These are phyloP conservation scores for Diospyros lotus DNA, from an alignment of 148 eudicot species.

Conservation along the genomic window DNA sequence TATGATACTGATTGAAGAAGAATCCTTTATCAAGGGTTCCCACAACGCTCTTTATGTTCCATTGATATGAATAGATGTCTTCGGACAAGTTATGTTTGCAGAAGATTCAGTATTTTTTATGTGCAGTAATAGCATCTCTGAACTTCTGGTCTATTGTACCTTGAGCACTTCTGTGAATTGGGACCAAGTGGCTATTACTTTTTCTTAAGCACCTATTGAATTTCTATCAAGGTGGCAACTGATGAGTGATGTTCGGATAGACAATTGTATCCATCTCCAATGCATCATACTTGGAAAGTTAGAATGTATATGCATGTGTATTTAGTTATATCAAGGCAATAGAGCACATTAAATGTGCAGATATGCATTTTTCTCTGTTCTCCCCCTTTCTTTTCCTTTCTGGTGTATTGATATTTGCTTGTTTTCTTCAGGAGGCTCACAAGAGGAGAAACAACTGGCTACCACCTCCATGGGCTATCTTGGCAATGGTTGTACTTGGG, in stretches of 20 bases:
- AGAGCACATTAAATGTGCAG: not conserved
- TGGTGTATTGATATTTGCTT: not conserved
- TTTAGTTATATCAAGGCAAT: not conserved
- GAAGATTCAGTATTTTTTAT: not conserved
- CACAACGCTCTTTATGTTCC: not conserved
- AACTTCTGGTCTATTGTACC: not conserved
- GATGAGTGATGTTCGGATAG: not conserved
- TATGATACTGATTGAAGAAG: not conserved
- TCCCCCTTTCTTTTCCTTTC: not conserved
- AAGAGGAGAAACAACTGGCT: slow-evolving; percentile 38
- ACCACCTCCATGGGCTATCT: slow-evolving; percentile 47
- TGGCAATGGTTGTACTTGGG: slow-evolving; percentile 43
- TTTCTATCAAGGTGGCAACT: not conserved
- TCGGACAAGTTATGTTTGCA: not conserved
- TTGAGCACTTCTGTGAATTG: not conserved
- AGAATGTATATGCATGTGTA: not conserved
- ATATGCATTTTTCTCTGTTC: not conserved
- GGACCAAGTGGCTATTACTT: not conserved
- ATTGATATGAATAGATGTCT: no score
- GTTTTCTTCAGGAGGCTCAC: slow-evolving; percentile 36
- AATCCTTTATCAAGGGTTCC: not conserved
- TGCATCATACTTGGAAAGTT: not conserved
- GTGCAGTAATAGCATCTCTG: not conserved
- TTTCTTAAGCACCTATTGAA: not conserved
- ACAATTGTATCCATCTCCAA: not conserved